Percentiles rank a stretch among this genome's conserved stretches.
Conservation (phyloP, 2,329 filamentous ascomycete genomes). For the Fusarium proliferatum region DNA sequence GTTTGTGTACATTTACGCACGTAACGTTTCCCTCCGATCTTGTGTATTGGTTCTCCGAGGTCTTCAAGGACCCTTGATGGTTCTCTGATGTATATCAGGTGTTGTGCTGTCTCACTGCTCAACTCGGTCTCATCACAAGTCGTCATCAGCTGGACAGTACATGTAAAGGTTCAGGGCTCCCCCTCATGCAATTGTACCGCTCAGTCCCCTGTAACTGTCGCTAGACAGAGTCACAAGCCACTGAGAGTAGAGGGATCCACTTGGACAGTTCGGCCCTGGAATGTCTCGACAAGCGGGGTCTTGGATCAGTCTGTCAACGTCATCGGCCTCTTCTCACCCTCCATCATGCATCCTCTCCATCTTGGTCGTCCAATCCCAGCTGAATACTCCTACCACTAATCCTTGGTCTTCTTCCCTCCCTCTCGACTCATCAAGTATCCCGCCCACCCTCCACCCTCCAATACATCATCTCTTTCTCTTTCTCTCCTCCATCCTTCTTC, state of each 20-base stretch:
- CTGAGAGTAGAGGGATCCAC: slow-evolving; percentile 4
- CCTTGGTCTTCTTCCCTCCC: slow-evolving; percentile 15
- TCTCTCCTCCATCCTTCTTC: slow-evolving; percentile 16
- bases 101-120: slow-evolving; percentile 15
- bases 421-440: slow-evolving; percentile 39
- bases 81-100: slow-evolving; percentile 13
- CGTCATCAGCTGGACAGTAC: slow-evolving; percentile 34
- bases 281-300: slow-evolving; percentile 39
- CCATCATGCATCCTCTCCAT: slow-evolving; percentile 30
- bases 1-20: not conserved
- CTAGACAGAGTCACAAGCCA: slow-evolving; percentile 37
- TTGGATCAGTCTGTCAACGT: slow-evolving; percentile 39
- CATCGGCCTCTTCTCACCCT: slow-evolving; percentile 40
- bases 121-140: slow-evolving; percentile 36
- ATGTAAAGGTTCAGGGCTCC: slow-evolving; percentile 7
- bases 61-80: not conserved
- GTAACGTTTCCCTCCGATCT: slow-evolving; percentile 22
- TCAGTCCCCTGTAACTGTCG: slow-evolving; percentile 28
- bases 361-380: slow-evolving; percentile 25
- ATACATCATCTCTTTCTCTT: slow-evolving; percentile 18
- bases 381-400: slow-evolving; percentile 21
- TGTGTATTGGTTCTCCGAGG: slow-evolving; percentile 2
- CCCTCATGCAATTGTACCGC: slow-evolving; percentile 14
- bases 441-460: slow-evolving; percentile 40
- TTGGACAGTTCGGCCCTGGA: slow-evolving; percentile 36